Percentiles rank a stretch among this genome's conserved stretches.
These are phyloP conservation scores for Botrytis paeoniae DNA, from an alignment of 2,329 filamentous ascomycete genomes.

Conservation along the genomic window DNA sequence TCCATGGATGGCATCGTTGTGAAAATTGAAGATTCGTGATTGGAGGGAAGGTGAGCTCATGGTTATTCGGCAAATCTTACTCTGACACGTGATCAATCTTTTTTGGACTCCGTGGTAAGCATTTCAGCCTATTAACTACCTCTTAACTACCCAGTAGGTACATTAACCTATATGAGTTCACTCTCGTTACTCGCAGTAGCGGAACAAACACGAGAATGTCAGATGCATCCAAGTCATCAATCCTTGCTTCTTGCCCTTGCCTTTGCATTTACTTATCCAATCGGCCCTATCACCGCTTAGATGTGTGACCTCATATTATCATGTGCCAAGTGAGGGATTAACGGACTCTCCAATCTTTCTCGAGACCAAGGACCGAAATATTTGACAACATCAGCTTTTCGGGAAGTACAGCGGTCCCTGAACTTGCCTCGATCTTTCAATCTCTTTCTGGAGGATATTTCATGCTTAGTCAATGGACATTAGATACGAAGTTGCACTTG, in stretches of 20 bases:
- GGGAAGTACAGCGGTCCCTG: too few species aligned
- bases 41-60: background rate
- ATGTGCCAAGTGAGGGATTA: background rate
- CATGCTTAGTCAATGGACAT: background rate
- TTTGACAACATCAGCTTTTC: background rate
- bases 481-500: background rate
- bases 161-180: background rate
- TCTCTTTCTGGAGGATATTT: background rate
- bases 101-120: background rate
- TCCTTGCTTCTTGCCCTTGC: background rate
- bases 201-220: background rate
- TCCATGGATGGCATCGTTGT: background rate
- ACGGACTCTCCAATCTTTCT: background rate
- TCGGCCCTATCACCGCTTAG: background rate
- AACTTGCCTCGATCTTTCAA: background rate
- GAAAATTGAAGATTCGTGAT: background rate
- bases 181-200: background rate
- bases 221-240: background rate
- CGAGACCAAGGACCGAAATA: background rate
- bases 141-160: background rate
- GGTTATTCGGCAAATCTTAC: background rate
- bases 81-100: background rate
- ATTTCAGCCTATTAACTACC: background rate
- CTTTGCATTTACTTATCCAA: background rate
- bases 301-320: background rate